A percentile compares a stretch with the other conserved stretches of the same genome.
Evolutionary conservation across 306 rosid species (phyloP).

Genomic region (Quercus gilva): DNA sequence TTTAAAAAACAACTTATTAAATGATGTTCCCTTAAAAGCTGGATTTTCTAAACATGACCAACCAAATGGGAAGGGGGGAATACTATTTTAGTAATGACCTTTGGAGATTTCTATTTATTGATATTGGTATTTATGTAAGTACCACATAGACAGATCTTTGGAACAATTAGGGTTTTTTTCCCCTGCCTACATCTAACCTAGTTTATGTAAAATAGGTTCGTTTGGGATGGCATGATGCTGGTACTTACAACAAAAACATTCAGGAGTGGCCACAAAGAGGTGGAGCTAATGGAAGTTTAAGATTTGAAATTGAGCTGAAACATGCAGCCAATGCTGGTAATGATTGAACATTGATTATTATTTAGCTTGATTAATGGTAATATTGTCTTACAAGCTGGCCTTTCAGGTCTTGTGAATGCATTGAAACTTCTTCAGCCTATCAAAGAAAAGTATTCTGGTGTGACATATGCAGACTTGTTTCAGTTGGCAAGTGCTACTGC

Average conservation of each 20-base stretch:
- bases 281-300: conserved; percentile 93
- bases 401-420: conserved; percentile 85
- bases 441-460: conserved; percentile 82
- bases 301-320: conserved; percentile 82
- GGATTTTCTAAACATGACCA: no score
- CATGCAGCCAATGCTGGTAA: conserved; percentile 97
- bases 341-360: conserved; percentile 9
- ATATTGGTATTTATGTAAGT: neutral
- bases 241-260: conserved; percentile 85
- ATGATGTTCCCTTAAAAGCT: no score
- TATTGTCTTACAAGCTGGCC: conserved; percentile 25
- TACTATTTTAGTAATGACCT: neutral
- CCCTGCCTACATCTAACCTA: neutral
- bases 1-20: no score
- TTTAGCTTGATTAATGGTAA: conserved; percentile 6
- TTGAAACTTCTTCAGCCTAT: conserved; percentile 94
- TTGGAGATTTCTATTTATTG: neutral
- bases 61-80: neutral
- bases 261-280: conserved; percentile 96
- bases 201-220: conserved; percentile 59
- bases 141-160: neutral
- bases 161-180: neutral
- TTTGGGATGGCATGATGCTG: conserved; percentile 98
- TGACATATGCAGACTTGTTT: conserved; percentile 95
- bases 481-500: conserved; percentile 97